Percentiles rank a stretch among this genome's conserved stretches.
Conservation (phyloP, 257 asterid species). For the Solanum piurae region DNA sequence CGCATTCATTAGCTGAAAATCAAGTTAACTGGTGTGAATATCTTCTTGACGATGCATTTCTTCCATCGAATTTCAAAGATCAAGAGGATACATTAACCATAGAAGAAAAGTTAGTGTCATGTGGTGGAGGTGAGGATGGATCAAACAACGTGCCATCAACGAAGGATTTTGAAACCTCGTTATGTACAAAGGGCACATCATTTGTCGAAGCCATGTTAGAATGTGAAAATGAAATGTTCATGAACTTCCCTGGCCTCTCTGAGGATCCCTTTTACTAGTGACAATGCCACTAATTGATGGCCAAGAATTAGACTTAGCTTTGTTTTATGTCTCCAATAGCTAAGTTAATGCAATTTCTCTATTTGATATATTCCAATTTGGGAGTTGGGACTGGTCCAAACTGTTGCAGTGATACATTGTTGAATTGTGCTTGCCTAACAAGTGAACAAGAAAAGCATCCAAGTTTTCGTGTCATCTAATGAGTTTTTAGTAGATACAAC, state of each 20-base stretch:
- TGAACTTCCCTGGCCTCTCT: conserved; percentile 37
- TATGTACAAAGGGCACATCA: conserved; percentile 16
- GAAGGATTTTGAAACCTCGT: conserved; percentile 18
- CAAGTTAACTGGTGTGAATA: conserved; percentile 77
- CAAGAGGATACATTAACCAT: conserved; percentile 3
- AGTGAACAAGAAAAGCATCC: background rate
- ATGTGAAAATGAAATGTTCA: conserved; percentile 52
- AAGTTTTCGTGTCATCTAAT: background rate
- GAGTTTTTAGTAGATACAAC: background rate
- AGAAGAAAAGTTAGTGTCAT: conserved; percentile 1
- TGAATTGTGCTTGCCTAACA: background rate
- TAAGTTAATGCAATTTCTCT: background rate
- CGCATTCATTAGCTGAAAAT: conserved; percentile 6
- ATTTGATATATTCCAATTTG: background rate
- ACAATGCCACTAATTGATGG: background rate
- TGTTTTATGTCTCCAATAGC: background rate
- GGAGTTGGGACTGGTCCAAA: too few species aligned
- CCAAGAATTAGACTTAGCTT: background rate
- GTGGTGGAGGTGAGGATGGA: conserved; percentile 1
- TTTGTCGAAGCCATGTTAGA: conserved; percentile 74
- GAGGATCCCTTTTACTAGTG: conserved; percentile 47
- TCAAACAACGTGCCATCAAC: background rate
- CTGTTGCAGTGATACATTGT: background rate
- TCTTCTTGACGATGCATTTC: conserved; percentile 53
- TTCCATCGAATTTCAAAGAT: conserved; percentile 1